A percentile compares a stretch with the other conserved stretches of the same genome.
Evolutionary conservation across 176 grass and related monocot genomes (phyloP).

Genomic region (Alopecurus myosuroides): DNA sequence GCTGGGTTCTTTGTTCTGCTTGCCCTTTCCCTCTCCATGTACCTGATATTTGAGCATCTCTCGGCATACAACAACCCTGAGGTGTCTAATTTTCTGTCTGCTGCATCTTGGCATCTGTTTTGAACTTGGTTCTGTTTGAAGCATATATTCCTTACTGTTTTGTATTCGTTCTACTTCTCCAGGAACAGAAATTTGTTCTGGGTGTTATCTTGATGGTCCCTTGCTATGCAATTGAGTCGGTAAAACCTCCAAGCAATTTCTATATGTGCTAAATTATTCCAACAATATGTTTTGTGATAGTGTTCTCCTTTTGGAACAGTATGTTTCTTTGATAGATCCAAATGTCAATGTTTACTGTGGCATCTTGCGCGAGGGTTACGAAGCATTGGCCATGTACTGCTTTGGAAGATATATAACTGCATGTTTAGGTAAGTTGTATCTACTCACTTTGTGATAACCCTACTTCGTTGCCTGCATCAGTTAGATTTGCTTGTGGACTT

Average conservation of each 20-base stretch:
- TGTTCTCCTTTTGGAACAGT: conserved; percentile 41
- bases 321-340: conserved; percentile 84
- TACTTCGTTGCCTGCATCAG: neutral
- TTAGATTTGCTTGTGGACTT: neutral
- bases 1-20: conserved; percentile 65
- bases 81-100: conserved; percentile 37
- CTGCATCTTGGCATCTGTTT: neutral
- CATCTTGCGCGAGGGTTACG: conserved; percentile 80
- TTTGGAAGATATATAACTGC: conserved; percentile 93
- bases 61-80: conserved; percentile 90
- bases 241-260: conserved; percentile 31
- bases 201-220: conserved; percentile 98
- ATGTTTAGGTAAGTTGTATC: conserved; percentile 72
- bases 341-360: conserved; percentile 77
- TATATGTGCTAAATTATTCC: conserved; percentile 17
- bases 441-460: neutral
- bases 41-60: conserved; percentile 80
- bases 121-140: neutral
- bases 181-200: conserved; percentile 98
- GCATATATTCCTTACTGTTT: neutral
- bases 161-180: conserved; percentile 33
- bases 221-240: conserved; percentile 89
- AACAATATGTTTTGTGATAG: conserved; percentile 12
- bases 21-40: conserved; percentile 62
- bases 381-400: conserved; percentile 98